Evolutionary conservation across 2,329 filamentous ascomycete species (phyloP), one percentile per base, ranked within the genome.

Genomic region (Corynespora cassiicola): DNA sequence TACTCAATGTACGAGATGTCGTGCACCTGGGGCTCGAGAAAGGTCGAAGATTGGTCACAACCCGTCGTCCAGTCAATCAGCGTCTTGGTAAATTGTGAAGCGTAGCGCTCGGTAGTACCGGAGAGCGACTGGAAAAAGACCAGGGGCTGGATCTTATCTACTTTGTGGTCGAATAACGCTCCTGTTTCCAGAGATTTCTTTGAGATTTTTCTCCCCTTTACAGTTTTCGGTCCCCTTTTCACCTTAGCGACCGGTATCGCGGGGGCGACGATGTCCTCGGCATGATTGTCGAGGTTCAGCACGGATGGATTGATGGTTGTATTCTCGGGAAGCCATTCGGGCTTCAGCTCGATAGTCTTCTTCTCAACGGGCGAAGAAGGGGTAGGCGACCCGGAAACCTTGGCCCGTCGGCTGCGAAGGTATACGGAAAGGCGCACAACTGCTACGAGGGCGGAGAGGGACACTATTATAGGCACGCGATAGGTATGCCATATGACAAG

Each of bases 41-140:
- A 56, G 0, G 57, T 61, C 28, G 46, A 48, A 79, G 53, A 57
- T 28, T 49, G 51, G 14, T 57, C 54, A 27, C 56, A 60, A 7
- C 53, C 54, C n/a, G 51, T 38, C 0, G 57, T 56, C 70, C 72
- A 71, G 56, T 51, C 59, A 45, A 75, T 73, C 18, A 92, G 65
- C 1, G 72, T 68, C 40, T 80, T 73, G n/a, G 76, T 70, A 31
- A 94, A 81, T 2, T 77, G 73, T 16, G 81, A 78, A 2, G 87
- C 87, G 42, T 85, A 82, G 56, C 81, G 85, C 63, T 92, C 85
- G 1, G 91, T 96, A 20, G 83, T 88, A 3, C 86, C 89, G 3
- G 89, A 95, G 39, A 97, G 75, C 1, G 91, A 95, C 2, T 90
- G 92, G 73, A 87, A 97, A 73, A 96, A 97, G 20, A 96, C 71